Evolutionary conservation across 345 rosid genomes (phyloP).

Genomic region (Bretschneidera sinensis): DNA sequence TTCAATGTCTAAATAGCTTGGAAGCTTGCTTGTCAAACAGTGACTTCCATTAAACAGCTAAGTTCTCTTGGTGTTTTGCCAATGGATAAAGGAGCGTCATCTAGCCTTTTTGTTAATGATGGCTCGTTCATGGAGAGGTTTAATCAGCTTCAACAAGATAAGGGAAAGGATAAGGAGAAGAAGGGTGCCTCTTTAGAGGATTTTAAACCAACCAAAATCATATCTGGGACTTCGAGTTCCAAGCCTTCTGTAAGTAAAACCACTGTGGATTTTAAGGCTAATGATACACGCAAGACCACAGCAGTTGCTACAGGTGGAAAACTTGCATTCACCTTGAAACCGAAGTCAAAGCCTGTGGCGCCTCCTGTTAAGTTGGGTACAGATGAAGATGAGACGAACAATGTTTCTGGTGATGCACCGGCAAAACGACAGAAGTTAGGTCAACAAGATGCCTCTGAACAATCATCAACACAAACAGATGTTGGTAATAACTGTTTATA

Average conservation of each 20-base stretch:
- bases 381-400: conserved; percentile 66
- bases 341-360: conserved; percentile 80
- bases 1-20: conserved; percentile 35
- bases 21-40: conserved; percentile 62
- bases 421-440: conserved; percentile 71
- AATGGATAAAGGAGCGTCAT: conserved; percentile 77
- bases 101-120: conserved; percentile 85
- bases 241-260: conserved; percentile 39
- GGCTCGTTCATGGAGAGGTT: conserved; percentile 99
- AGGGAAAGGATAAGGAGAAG: conserved; percentile 41
- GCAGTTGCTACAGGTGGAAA: conserved; percentile 56
- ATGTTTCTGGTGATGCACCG: conserved; percentile 39
- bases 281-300: conserved; percentile 36
- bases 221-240: conserved; percentile 42
- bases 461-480: conserved; percentile 40
- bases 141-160: conserved; percentile 85
- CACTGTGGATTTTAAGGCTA: conserved; percentile 41
- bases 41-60: conserved; percentile 28
- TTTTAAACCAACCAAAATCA: conserved; percentile 58
- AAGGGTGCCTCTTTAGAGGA: conserved; percentile 38
- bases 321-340: conserved; percentile 97
- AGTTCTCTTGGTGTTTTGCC: conserved; percentile 27
- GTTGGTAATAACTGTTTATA: conserved; percentile 83
- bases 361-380: conserved; percentile 78
- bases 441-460: conserved; percentile 40